Conservation (phyloP, 2,329 filamentous ascomycete genomes). For the Aspergillus brasiliensis region DNA sequence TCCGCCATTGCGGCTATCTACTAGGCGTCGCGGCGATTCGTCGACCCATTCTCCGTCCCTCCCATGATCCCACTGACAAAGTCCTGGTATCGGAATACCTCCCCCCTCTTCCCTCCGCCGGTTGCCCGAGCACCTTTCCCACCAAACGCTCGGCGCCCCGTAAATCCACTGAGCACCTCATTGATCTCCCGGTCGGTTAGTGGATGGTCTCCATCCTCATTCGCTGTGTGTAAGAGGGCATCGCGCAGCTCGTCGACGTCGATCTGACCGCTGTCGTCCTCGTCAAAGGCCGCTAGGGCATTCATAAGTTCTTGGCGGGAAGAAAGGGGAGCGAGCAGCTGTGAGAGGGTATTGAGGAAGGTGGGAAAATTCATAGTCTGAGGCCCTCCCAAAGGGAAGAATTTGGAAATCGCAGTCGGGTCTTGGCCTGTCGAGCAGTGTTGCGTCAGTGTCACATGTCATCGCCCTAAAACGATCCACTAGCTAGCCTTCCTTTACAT, state of each 20-base stretch:
- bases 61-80: conserved; percentile 75
- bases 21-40: conserved; percentile 23
- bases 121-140: conserved; percentile 51
- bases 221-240: conserved; percentile 77
- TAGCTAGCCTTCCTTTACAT: conserved; percentile 20
- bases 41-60: conserved; percentile 40
- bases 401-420: conserved; percentile 71
- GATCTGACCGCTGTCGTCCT: conserved; percentile 91
- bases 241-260: conserved; percentile 81
- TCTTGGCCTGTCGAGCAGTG: conserved; percentile 67
- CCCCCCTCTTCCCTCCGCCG: conserved; percentile 66
- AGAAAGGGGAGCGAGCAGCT: conserved; percentile 72
- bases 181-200: conserved; percentile 77
- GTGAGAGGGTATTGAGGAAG: conserved; percentile 81
- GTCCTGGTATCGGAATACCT: conserved; percentile 92
- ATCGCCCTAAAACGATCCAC: background rate
- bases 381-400: conserved; percentile 74
- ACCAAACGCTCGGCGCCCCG: conserved; percentile 78
- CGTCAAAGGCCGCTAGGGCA: conserved; percentile 92
- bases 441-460: conserved; percentile 2
- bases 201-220: conserved; percentile 67
- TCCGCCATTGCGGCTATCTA: conserved; percentile 1
- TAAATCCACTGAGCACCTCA: conserved; percentile 83
- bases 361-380: conserved; percentile 79
- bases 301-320: conserved; percentile 78